phyloP scores from a whole-genome alignment of 202 grass and related monocot species.

The Zizania palustris region DNA sequence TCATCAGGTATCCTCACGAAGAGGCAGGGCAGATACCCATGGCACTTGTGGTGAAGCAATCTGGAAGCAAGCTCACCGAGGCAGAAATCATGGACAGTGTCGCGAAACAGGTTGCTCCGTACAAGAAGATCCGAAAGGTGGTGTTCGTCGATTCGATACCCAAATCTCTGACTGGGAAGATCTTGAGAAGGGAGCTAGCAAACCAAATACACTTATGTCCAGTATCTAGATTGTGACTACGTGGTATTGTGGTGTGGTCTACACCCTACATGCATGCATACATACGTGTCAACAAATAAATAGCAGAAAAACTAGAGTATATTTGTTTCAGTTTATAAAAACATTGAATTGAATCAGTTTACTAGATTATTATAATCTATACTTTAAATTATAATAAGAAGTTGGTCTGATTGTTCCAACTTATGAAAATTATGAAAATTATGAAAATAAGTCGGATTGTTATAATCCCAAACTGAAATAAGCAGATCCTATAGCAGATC shows the following conservation, averaged over 20 bases:
- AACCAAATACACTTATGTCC: slow-evolving; percentile 9
- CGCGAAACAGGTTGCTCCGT: slow-evolving; percentile 64
- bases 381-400: too few species aligned
- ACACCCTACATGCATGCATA: too few species aligned
- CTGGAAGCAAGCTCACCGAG: slow-evolving; percentile 62
- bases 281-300: not conserved
- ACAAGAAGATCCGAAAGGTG: slow-evolving; percentile 82
- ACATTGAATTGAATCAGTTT: too few species aligned
- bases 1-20: slow-evolving; percentile 71
- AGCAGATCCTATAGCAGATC: too few species aligned
- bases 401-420: too few species aligned
- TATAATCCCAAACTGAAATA: too few species aligned
- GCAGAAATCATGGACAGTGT: slow-evolving; percentile 67
- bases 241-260: too few species aligned
- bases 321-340: too few species aligned
- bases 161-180: slow-evolving; percentile 68
- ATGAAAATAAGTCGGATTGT: too few species aligned
- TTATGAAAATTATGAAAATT: too few species aligned
- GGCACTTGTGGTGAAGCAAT: slow-evolving; percentile 65
- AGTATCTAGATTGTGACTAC: slow-evolving; percentile 51
- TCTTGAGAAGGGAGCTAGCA: slow-evolving; percentile 65
- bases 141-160: slow-evolving; percentile 65
- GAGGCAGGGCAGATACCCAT: slow-evolving; percentile 76
- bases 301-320: too few species aligned
- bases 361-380: too few species aligned